A percentile compares a stretch with the other conserved stretches of the same genome.
These are phyloP conservation scores for Arabis hirsuta DNA, from an alignment of 345 rosid species.

Conservation along the genomic window DNA sequence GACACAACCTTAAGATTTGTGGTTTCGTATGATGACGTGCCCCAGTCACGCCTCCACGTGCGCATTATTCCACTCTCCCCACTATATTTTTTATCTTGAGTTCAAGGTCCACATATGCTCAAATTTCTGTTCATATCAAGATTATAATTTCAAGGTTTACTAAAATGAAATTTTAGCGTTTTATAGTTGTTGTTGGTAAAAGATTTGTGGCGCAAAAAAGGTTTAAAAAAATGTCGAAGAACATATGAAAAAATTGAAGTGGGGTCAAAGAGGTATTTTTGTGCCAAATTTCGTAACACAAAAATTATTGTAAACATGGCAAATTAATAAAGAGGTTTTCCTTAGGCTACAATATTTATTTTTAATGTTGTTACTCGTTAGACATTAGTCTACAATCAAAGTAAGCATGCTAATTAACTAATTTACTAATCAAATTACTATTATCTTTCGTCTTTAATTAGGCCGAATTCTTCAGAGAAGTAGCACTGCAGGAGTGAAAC, in stretches of 20 bases:
- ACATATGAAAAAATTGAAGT: no score
- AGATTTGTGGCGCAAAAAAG: no score
- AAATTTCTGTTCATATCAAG: not conserved
- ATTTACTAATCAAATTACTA: not conserved
- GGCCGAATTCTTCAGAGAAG: constrained; percentile 20
- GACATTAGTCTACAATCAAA: not conserved
- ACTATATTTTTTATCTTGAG: not conserved
- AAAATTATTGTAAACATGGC: no score
- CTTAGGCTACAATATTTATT: no score
- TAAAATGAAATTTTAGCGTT: no score
- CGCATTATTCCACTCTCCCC: constrained; percentile 41
- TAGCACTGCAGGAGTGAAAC: constrained; percentile 6
- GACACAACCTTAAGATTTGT: constrained; percentile 34
- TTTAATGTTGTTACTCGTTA: no score
- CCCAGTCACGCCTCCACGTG: constrained; percentile 48
- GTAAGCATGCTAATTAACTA: not conserved
- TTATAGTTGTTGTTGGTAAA: no score
- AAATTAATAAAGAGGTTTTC: no score
- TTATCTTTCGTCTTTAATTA: not conserved
- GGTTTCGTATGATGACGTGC: constrained; percentile 43
- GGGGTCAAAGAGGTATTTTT: no score
- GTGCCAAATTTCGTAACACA: no score
- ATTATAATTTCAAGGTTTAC: no score
- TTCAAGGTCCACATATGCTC: not conserved
- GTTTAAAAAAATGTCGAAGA: no score